Percentiles rank a stretch among this genome's conserved stretches.
Evolutionary conservation across 2,329 filamentous ascomycete species (phyloP).

Genomic region (Penicillium psychrosexuale): DNA sequence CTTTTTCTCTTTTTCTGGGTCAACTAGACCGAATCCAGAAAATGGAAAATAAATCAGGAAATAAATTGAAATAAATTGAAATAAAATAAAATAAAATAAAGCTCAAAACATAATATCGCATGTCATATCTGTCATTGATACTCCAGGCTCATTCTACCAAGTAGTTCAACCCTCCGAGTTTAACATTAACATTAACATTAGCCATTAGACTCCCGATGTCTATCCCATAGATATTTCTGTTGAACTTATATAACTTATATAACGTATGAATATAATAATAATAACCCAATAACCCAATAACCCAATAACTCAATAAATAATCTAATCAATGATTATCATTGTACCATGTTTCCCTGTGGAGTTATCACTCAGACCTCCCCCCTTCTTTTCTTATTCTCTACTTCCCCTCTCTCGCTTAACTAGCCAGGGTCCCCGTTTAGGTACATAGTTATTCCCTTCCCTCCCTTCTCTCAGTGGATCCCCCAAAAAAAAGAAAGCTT

Average conservation of each 20-base stretch:
- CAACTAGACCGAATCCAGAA: background rate
- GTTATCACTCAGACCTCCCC: slow-evolving; percentile 3
- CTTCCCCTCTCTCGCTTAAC: background rate
- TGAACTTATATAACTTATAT: too few relatives aligned
- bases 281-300: background rate
- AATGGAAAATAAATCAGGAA: background rate
- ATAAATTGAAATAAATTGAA: background rate
- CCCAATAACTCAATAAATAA: background rate
- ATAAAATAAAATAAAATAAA: background rate
- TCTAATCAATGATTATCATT: background rate
- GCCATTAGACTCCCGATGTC: slow-evolving; percentile 13
- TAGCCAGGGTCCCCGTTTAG: background rate
- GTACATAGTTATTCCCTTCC: slow-evolving; percentile 5
- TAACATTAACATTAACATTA: slow-evolving; percentile 10
- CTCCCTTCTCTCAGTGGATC: slow-evolving; percentile 10
- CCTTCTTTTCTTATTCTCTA: background rate
- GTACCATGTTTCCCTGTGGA: slow-evolving; percentile 1
- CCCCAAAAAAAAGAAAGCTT: slow-evolving; percentile 17
- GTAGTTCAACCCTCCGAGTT: slow-evolving; percentile 10
- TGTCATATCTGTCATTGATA: slow-evolving; percentile 12
- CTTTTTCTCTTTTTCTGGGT: slow-evolving; percentile 4
- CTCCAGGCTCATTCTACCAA: background rate
- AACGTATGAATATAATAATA: background rate
- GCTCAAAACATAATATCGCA: slow-evolving; percentile 8
- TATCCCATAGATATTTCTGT: too few relatives aligned